phyloP scores from a whole-genome alignment of 768 basidiomycete genomes.

The Pleurotus tuoliensis region DNA sequence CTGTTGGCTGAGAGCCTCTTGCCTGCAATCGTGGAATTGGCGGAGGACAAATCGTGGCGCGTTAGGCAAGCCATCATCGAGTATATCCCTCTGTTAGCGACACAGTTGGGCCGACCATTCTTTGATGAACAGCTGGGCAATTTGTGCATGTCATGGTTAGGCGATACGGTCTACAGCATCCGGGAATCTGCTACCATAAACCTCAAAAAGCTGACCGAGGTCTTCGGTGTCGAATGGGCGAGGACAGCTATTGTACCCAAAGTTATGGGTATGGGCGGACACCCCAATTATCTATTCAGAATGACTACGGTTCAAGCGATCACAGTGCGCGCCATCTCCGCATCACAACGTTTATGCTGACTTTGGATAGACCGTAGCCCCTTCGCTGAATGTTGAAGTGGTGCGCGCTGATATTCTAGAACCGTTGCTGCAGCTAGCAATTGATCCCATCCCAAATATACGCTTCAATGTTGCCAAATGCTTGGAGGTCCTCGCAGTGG shows the following conservation, averaged over 20 bases:
- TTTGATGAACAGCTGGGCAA: slow-evolving; percentile 97
- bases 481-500: slow-evolving; percentile 79
- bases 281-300: slow-evolving; percentile 94
- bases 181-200: slow-evolving; percentile 98
- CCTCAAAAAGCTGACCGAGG: slow-evolving; percentile 94
- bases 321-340: slow-evolving; percentile 54
- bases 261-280: slow-evolving; percentile 94
- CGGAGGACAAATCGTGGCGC: slow-evolving; percentile 99
- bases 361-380: slow-evolving; percentile 78
- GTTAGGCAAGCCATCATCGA: slow-evolving; percentile 99
- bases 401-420: slow-evolving; percentile 81
- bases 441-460: slow-evolving; percentile 96
- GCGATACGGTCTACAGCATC: slow-evolving; percentile 97
- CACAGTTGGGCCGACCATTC: slow-evolving; percentile 94
- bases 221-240: slow-evolving; percentile 99
- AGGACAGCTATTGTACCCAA: slow-evolving; percentile 91
- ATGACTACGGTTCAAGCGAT: slow-evolving; percentile 99
- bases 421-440: slow-evolving; percentile 75
- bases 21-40: slow-evolving; percentile 95
- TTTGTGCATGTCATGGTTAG: slow-evolving; percentile 98
- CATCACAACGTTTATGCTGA: background rate
- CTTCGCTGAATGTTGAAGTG: slow-evolving; percentile 81
- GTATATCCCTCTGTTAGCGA: slow-evolving; percentile 97
- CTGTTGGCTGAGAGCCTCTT: slow-evolving; percentile 90
- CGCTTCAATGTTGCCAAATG: slow-evolving; percentile 98